Evolutionary conservation across 140 eudicot genomes (phyloP), one percentile per base, ranked within the genome.

Genomic region (Flaveria floridana): DNA sequence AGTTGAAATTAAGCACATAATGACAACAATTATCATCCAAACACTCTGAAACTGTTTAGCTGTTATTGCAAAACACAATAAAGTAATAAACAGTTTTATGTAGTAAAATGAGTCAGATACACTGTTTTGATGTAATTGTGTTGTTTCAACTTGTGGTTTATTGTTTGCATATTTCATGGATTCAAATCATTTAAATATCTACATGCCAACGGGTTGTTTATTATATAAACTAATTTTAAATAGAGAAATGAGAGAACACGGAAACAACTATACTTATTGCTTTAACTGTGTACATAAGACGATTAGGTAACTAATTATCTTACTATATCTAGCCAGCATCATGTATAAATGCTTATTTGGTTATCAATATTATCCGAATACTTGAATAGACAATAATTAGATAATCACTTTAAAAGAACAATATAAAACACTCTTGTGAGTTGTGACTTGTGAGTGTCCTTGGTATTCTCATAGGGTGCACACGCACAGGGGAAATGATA

Each of bases 401-500:
- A 58, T 59, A 23, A 11, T 21, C 39, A 59, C 39, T 23, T 62
- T 62, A 62, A 28, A 37, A 18, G 34, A 30, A 16, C 50, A 65
- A 65, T 39, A 25, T 18, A 15, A 65, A 7, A 34, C 70, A 37
- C 26, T 5, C 70, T n/a, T 65, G 70, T 64, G 67, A 61, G 19
- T 2, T 44, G 48, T 64, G 67, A 61, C 10, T 2, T 44, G 47
- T 62, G 23, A 63, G 10, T 75, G 66, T 75, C 20, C 12, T 20
- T 75, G 25, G 37, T 71, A n/a, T 63, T 65, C 64, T 20, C 58
- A 63, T 56, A 59, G 23, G 39, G 69, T 23, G 64, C 73, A 50
- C 81, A 75, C 68, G 70, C 84, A 69, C 55, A 70, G 72, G 65
- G 80, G 25, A 67, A 67, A 61, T 75, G 79, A 79, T 5, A 79